Evolutionary conservation across 176 grass and related monocot species (phyloP), one percentile per base, ranked within the genome.

Genomic region (Raddia guianensis): DNA sequence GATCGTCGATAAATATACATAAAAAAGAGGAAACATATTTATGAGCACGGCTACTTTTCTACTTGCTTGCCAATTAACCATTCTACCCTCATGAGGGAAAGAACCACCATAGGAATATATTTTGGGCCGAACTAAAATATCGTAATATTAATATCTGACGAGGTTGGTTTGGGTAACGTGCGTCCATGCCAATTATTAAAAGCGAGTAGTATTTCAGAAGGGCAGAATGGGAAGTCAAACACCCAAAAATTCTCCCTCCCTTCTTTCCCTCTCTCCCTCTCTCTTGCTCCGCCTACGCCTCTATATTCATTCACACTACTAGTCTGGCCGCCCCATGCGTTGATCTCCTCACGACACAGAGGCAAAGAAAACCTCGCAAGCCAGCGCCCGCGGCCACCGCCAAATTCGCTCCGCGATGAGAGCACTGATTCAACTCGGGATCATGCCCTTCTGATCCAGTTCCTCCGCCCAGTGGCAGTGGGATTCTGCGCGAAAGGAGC

Each of bases 221-320:
- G 66, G 56, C 47, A 72, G 47, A 79, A 47, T 5, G 6, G 66
- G 56, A 78, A 65, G 75, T 63, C 20, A 71, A 64, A 63, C 55
- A 18, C 82, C 42, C 68, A 63, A 13, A 4, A 47, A 58, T 14
- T 12, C 27, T 70, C 55, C 19, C 27, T 70, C 55, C 19, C 34
- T 55, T 5, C 20, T 51, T 60, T 58, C 45, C 16, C 19, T 55
- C 52, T 11, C 16, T 35, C 16, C 19, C 52, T 2, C 7, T 27
- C 19, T 11, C 5, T 47, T 18, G 9, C 18, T 6, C 45, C 8
- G 18, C 7, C 55, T 43, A 11, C 33, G 7, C 35, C 70, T 40
- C 12, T 49, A 63, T 79, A 33, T 82, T 4, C 43, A 12, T 15
- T 66, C 13, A 27, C 27, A 27, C 27, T 27, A 40, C 37, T 40